A percentile compares a stretch with the other conserved stretches of the same genome.
phyloP scores from a whole-genome alignment of 1,284 basidiomycete species.

The Ceraceosorus guamensis region DNA sequence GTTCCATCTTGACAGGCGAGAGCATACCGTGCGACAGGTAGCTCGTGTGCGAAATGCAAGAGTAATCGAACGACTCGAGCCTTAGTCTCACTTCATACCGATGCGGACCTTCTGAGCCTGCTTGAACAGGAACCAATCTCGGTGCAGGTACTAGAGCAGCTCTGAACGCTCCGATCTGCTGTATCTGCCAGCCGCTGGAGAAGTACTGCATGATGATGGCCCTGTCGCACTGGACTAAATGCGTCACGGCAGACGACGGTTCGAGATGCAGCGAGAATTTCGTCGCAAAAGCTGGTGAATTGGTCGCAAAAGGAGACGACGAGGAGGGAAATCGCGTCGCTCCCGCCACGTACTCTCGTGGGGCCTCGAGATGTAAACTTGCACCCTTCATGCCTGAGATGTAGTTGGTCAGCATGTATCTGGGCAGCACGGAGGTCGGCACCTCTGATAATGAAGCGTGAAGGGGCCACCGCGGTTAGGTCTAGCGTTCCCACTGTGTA shows the following conservation, averaged over 20 bases:
- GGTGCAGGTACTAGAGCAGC: constrained; percentile 21
- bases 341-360: constrained; percentile 27
- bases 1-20: background rate
- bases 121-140: constrained; percentile 3
- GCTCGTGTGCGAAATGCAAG: background rate
- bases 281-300: constrained; percentile 11
- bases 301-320: background rate
- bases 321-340: constrained; percentile 15
- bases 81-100: constrained; percentile 21
- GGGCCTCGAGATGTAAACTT: constrained; percentile 21
- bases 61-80: constrained; percentile 23
- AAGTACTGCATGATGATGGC: constrained; percentile 21
- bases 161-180: constrained; percentile 24
- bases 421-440: constrained; percentile 26
- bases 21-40: background rate
- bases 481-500: background rate
- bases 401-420: constrained; percentile 30
- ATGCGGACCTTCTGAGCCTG: constrained; percentile 5
- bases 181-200: constrained; percentile 32
- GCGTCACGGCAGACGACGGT: constrained; percentile 19
- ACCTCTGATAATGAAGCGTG: constrained; percentile 5
- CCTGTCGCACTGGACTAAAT: constrained; percentile 21
- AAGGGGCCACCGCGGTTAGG: background rate
- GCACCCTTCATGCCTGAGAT: constrained; percentile 20
- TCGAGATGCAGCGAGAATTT: constrained; percentile 22